Conservation (phyloP, 345 rosid genomes). For the Cardamine chenopodiifolia region DNA sequence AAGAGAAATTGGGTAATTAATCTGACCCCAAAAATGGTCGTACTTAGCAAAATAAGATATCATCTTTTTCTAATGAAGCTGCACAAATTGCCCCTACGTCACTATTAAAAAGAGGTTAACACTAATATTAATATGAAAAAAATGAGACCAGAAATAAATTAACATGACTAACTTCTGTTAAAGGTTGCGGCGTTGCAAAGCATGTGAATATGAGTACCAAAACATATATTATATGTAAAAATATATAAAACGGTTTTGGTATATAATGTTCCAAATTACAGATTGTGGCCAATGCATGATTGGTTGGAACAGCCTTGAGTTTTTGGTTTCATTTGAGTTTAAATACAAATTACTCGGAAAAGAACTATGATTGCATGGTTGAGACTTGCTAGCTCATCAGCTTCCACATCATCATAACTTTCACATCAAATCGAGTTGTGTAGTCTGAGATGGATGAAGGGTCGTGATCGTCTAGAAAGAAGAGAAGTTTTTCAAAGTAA, state of each 20-base stretch:
- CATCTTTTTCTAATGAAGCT: background rate
- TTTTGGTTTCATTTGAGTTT: conserved; percentile 34
- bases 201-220: conserved; percentile 30
- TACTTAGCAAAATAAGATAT: background rate
- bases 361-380: conserved; percentile 18
- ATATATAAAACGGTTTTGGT: conserved; percentile 19
- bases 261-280: conserved; percentile 23
- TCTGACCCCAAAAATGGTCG: background rate
- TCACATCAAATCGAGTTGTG: background rate
- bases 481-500: background rate
- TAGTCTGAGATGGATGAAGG: conserved; percentile 26
- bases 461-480: conserved; percentile 34
- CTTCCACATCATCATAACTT: background rate
- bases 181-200: conserved; percentile 38
- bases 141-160: background rate
- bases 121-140: background rate
- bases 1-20: background rate
- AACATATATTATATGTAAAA: background rate
- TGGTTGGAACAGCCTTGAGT: conserved; percentile 35
- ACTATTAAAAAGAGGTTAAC: background rate
- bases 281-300: conserved; percentile 27
- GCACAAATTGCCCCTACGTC: background rate
- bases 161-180: background rate
- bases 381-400: conserved; percentile 41
- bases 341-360: background rate